These are phyloP conservation scores for Pugionium dolabratum DNA, from an alignment of 345 rosid species.

Conservation along the genomic window DNA sequence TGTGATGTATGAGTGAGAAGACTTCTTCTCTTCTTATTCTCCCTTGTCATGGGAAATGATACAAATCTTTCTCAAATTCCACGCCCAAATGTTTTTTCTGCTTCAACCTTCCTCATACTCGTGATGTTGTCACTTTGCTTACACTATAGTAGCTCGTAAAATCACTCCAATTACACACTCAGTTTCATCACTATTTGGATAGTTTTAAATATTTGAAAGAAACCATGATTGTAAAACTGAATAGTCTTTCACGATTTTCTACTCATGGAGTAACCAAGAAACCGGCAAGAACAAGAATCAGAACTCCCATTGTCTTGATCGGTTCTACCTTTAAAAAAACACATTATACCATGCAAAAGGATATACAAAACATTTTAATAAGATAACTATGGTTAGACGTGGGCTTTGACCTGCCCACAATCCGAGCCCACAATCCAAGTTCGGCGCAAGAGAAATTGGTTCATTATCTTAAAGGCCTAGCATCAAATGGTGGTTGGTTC, in stretches of 20 bases:
- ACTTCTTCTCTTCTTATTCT: conserved; percentile 22
- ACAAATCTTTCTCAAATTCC: conserved; percentile 14
- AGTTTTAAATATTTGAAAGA: conserved; percentile 8
- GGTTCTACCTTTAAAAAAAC: too few relatives aligned
- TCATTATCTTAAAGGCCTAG: too few relatives aligned
- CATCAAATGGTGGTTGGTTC: too few relatives aligned
- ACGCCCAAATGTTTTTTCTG: background rate
- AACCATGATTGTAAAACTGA: conserved; percentile 7
- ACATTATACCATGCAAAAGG: conserved; percentile 27
- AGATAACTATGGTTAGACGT: too few relatives aligned
- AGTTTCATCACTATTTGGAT: conserved; percentile 8
- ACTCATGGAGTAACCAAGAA: conserved; percentile 57
- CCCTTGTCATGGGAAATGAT: conserved; percentile 19
- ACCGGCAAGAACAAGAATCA: conserved; percentile 72
- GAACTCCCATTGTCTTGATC: conserved; percentile 51
- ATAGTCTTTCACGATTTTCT: conserved; percentile 46
- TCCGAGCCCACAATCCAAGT: too few relatives aligned
- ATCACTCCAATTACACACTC: conserved; percentile 15
- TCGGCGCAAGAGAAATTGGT: too few relatives aligned
- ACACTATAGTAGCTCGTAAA: too few relatives aligned
- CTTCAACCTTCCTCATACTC: too few relatives aligned
- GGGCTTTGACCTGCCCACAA: too few relatives aligned
- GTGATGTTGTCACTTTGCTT: too few relatives aligned
- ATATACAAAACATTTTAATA: conserved; percentile 35
- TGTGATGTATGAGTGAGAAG: conserved; percentile 31